Conservation (phyloP, 106 monocot species). For the Dendrobium catenatum region DNA sequence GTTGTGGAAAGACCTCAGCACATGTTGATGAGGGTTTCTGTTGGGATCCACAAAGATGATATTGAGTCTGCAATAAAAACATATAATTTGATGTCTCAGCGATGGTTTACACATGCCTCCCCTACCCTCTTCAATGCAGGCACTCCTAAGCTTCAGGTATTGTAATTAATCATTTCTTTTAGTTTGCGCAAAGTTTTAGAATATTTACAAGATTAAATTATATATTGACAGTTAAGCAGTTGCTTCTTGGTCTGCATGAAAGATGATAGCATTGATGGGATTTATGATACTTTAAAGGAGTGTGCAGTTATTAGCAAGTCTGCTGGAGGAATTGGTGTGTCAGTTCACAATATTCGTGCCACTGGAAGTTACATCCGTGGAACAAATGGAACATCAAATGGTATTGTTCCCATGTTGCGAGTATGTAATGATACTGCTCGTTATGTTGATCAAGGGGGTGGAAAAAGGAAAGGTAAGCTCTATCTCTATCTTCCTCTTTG, state of each 20-base stretch:
- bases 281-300: slow-evolving; percentile 92
- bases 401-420: slow-evolving; percentile 93
- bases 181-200: not conserved
- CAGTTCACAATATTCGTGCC: slow-evolving; percentile 90
- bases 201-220: not conserved
- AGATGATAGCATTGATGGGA: slow-evolving; percentile 97
- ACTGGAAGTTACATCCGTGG: slow-evolving; percentile 92
- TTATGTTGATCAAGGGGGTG: slow-evolving; percentile 98
- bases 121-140: slow-evolving; percentile 96
- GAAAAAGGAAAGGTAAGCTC: slow-evolving; percentile 85
- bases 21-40: slow-evolving; percentile 96
- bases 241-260: slow-evolving; percentile 96
- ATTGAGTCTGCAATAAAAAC: slow-evolving; percentile 73
- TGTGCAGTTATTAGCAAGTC: slow-evolving; percentile 96
- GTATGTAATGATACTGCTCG: slow-evolving; percentile 98
- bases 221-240: slow-evolving; percentile 78
- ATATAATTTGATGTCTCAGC: slow-evolving; percentile 94
- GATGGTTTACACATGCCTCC: slow-evolving; percentile 98
- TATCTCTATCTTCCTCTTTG: not conserved
- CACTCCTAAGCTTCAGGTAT: slow-evolving; percentile 82
- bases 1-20: slow-evolving; percentile 95
- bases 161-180: not conserved
- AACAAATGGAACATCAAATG: slow-evolving; percentile 94
- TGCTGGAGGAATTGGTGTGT: slow-evolving; percentile 95
- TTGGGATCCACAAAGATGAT: slow-evolving; percentile 94